Base-by-base conservation (phyloP, 2,329 filamentous ascomycete species). In the Alternaria brassicicola region DNA sequence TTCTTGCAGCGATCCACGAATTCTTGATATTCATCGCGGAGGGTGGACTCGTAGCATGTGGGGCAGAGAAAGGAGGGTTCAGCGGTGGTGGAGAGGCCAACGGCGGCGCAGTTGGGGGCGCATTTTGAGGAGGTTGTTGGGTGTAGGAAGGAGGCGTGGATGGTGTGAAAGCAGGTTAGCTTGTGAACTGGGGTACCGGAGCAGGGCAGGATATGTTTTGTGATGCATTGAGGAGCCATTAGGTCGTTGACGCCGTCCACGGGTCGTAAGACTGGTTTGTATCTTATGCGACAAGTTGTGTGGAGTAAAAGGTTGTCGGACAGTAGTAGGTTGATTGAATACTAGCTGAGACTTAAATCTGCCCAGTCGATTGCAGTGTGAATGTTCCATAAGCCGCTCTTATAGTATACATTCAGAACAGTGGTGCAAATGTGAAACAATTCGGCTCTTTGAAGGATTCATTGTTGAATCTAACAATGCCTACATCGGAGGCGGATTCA, bases 401-500 rank as follows among this genome's bases (percentile, higher is more conserved):
- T 8, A 38, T 9, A 38, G 10, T 17, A 6, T 12, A 21, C 7
- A 38, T 13, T 12, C 19, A 23, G 2, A 15, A 8, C 36, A 23
- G 3, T 21, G 19, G 9, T 15, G 5, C 19, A 15, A 39, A 15
- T 19, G 12, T 15, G 15, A 0, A 23, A 23, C 4, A 23, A 15
- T 23, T 8, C 12, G 8, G 12, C 12, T 15, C 12, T 39, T 15
- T 23, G 19, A 39, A 6, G 5, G 17, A 6, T 39, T 6, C 4
- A 3, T 30, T 38, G 35, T 8, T 12, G 12, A 35, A 6, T 21
- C 33, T 33, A n/a, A 35, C 3, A 17, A 1, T 17, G 30, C 9
- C 52, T 55, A 66, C 30, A 65, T 82, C 15, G 85, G 84, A n/a
- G 86, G 86, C 6, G 86, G 86, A 53, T 79, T 81, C 46, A 89